These are phyloP conservation scores for Camelina hispida DNA, from an alignment of 345 rosid species.

Conservation along the genomic window DNA sequence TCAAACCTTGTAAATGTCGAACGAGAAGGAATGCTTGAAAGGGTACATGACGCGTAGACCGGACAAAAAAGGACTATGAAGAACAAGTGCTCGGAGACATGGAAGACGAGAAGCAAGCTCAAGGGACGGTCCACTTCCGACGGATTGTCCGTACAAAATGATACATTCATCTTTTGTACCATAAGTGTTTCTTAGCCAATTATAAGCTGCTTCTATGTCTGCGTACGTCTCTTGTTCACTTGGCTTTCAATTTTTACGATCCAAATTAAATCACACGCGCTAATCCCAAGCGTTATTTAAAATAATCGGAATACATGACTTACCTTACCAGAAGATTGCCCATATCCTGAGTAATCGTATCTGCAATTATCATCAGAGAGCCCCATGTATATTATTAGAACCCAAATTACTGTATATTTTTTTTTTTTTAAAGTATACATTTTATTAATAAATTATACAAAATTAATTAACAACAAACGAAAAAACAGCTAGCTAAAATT, in stretches of 20 bases:
- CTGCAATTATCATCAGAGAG: conserved; percentile 47
- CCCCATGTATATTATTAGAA: background rate
- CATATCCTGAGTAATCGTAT: conserved; percentile 94
- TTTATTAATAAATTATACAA: background rate
- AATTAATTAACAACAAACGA: background rate
- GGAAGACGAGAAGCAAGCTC: conserved; percentile 75
- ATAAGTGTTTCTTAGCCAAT: conserved; percentile 66
- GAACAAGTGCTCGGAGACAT: conserved; percentile 69
- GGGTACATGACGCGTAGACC: conserved; percentile 91
- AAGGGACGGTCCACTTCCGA: conserved; percentile 90
- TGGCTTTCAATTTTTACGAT: conserved; percentile 49
- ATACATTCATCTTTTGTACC: conserved; percentile 72
- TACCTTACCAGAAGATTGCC: conserved; percentile 93
- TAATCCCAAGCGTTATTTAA: background rate
- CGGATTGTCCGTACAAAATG: conserved; percentile 84
- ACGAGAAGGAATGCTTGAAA: conserved; percentile 75
- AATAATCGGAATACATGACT: conserved; percentile 13
- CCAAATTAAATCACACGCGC: conserved; percentile 12
- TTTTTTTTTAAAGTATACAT: background rate
- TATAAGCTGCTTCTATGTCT: conserved; percentile 81
- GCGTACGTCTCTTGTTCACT: conserved; percentile 91
- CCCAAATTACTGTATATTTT: too few relatives aligned
- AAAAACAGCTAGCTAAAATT: background rate
- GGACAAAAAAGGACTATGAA: conserved; percentile 84
- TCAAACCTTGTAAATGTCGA: conserved; percentile 84